Percentiles rank a stretch among this genome's conserved stretches.
Conservation (phyloP, 2,329 filamentous ascomycete species). For the Nemania diffusa region DNA sequence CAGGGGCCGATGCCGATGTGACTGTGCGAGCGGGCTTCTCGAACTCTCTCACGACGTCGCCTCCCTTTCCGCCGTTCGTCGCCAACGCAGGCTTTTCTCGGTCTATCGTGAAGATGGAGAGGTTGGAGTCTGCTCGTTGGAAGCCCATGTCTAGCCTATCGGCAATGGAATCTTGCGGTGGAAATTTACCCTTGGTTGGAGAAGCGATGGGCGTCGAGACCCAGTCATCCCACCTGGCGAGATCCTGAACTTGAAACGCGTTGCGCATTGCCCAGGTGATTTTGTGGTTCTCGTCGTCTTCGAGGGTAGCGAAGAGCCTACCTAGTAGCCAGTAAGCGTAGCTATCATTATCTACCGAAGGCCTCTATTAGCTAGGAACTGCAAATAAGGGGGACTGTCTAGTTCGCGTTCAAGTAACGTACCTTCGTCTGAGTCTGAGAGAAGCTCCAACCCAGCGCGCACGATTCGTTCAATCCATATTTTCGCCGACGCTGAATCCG, state of each 20-base stretch:
- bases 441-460: slow-evolving; percentile 43
- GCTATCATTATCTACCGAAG: slow-evolving; percentile 43
- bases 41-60: not conserved
- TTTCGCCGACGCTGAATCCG: slow-evolving; percentile 31
- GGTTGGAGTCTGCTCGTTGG: slow-evolving; percentile 3
- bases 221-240: slow-evolving; percentile 43
- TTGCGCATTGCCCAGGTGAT: slow-evolving; percentile 46
- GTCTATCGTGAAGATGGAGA: not conserved
- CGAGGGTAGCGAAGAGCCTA: slow-evolving; percentile 39
- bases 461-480: slow-evolving; percentile 41
- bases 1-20: slow-evolving; percentile 11
- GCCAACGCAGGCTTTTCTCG: not conserved
- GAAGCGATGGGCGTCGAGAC: slow-evolving; percentile 35
- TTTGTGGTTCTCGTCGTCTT: slow-evolving; percentile 38
- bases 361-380: not conserved
- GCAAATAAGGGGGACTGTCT: not conserved
- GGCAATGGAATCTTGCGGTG: slow-evolving; percentile 13
- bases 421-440: slow-evolving; percentile 45
- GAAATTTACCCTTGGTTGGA: slow-evolving; percentile 4
- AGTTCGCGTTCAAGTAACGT: not conserved
- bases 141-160: not conserved
- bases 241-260: slow-evolving; percentile 37
- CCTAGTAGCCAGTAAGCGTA: slow-evolving; percentile 44
- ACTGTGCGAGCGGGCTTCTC: slow-evolving; percentile 16
- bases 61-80: not conserved